Evolutionary conservation across 257 asterid genomes (phyloP).

Genomic region (Primulina tabacum): DNA sequence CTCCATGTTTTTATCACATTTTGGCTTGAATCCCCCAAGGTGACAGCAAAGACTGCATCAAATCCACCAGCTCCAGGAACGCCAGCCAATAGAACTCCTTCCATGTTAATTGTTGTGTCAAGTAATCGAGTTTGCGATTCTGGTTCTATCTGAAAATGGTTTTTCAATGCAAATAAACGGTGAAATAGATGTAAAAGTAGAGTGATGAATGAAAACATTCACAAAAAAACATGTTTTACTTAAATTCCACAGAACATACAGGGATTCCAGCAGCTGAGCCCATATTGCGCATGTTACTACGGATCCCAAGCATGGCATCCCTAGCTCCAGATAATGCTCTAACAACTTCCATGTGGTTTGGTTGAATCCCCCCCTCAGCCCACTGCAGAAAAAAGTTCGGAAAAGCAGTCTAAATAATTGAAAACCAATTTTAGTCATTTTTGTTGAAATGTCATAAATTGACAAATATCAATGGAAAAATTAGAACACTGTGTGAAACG

Average conservation of each 20-base stretch:
- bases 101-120: slow-evolving; percentile 69
- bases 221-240: slow-evolving; percentile 9
- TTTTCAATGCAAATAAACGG: slow-evolving; percentile 13
- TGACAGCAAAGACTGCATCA: slow-evolving; percentile 85
- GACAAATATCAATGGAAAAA: no score
- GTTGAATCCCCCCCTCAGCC: slow-evolving; percentile 51
- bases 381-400: slow-evolving; percentile 43
- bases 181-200: slow-evolving; percentile 9
- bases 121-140: slow-evolving; percentile 77
- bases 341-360: slow-evolving; percentile 49
- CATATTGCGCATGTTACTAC: slow-evolving; percentile 81
- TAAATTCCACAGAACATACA: slow-evolving; percentile 40
- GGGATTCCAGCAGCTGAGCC: slow-evolving; percentile 97
- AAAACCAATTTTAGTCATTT: neutral
- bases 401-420: slow-evolving; percentile 5
- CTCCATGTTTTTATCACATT: slow-evolving; percentile 69
- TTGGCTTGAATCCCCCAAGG: slow-evolving; percentile 59
- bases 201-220: neutral
- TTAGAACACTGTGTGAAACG: neutral
- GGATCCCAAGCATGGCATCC: slow-evolving; percentile 81
- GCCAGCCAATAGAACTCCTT: slow-evolving; percentile 86
- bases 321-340: slow-evolving; percentile 82
- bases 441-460: neutral
- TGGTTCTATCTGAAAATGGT: slow-evolving; percentile 77
- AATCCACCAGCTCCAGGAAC: slow-evolving; percentile 99